Conservation (phyloP, 176 grass and related monocot species). For the Musa troglodytarum region DNA sequence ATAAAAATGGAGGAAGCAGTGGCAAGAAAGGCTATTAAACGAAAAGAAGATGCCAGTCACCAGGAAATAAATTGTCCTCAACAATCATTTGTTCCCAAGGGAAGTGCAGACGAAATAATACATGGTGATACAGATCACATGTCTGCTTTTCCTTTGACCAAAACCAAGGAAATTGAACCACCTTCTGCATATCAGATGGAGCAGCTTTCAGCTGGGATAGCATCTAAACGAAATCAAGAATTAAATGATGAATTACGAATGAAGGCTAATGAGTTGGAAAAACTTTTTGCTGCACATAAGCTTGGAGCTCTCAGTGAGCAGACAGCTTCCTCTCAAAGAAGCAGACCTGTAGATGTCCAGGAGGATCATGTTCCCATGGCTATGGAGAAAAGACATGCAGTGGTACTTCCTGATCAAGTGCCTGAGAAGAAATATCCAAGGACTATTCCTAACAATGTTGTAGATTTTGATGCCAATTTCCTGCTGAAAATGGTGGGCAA, state of each 20-base stretch:
- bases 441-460: slow-evolving; percentile 24
- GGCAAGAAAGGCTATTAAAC: slow-evolving; percentile 18
- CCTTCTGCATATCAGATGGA: slow-evolving; percentile 12
- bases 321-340: slow-evolving; percentile 54
- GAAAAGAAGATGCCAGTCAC: slow-evolving; percentile 28
- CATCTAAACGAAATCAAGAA: slow-evolving; percentile 62
- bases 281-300: slow-evolving; percentile 79
- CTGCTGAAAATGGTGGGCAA: slow-evolving; percentile 63
- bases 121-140: slow-evolving; percentile 14
- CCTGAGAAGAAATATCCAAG: slow-evolving; percentile 24
- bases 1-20: slow-evolving; percentile 33
- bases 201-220: slow-evolving; percentile 28
- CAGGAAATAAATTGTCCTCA: slow-evolving; percentile 37
- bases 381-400: slow-evolving; percentile 34
- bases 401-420: slow-evolving; percentile 30
- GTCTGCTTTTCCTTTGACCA: slow-evolving; percentile 1
- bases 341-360: slow-evolving; percentile 36
- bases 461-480: slow-evolving; percentile 49
- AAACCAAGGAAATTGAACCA: background rate
- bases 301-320: slow-evolving; percentile 35
- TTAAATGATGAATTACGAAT: slow-evolving; percentile 65
- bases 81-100: slow-evolving; percentile 32
- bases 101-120: slow-evolving; percentile 5
- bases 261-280: slow-evolving; percentile 88
- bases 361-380: slow-evolving; percentile 42